Base-by-base conservation (phyloP, 306 rosid genomes). In the Vigna angularis region DNA sequence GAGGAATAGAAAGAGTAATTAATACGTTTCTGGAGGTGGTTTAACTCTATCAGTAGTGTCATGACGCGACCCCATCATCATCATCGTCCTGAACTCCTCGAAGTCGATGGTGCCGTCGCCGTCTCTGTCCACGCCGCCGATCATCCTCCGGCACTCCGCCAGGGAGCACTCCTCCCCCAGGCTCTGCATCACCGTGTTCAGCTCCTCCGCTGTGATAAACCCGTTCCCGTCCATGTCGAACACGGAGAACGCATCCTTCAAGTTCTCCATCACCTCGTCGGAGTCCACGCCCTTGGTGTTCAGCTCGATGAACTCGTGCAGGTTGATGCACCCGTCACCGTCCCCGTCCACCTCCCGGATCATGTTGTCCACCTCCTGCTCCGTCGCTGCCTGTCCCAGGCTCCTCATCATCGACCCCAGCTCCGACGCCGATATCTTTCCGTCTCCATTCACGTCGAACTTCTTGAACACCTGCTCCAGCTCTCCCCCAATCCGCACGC, bases 391-490 rank as follows among this genome's bases (percentile, higher is more conserved):
- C 15, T 90, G 85, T 11, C 97, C 96, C 2, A 94, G 82, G 80
- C 91, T 86, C 3, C 87, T 85, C 91, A 92, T 74, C 8, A 94
- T 92, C 40, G 96, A 78, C 61, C 97, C 91, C 2, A 94, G 90
- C 63, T 94, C 98, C 10, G 94, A 82, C 3, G 93, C 69, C 17
- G 91, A 92, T 90, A 94, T 92, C 96, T 90, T 92, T 34, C 96
- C 98, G 77, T 94, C 97, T 52, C 97, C 97, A 65, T 94, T 94
- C 10, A 82, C 96, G 74, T 94, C 98, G 81, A 94, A 92, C 84
- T 82, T 92, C 75, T 75, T 84, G 90, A 95, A 95, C 1, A 95
- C 98, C 72, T 89, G 79, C 42, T 91, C 93, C 1, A 95, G 93
- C 66, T 95, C 98, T 0, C 76, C 85, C 4, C 85, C 83, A 56